Evolutionary conservation across 768 basidiomycete species (phyloP), one percentile per base, ranked within the genome.

Genomic region (Podaxis sp.): DNA sequence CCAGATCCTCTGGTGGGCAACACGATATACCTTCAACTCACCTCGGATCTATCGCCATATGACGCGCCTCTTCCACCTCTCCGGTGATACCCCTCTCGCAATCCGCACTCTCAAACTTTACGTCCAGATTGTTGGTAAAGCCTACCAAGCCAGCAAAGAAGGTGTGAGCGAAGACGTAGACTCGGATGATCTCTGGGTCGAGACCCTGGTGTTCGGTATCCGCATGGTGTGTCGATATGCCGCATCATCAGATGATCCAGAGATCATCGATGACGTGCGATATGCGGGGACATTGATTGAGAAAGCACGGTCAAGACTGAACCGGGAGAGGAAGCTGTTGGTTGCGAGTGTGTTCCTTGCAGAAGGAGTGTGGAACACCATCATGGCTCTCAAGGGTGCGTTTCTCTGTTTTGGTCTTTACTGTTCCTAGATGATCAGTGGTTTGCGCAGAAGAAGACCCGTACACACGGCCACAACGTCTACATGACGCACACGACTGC

Each of bases 1-100:
- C 54, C 36, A 91, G 90, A 82, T 93, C 21, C 80, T 98, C 1
- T 96, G 93, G 90, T 95, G 93, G 93, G 90, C 93, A 0, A 95
- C 93, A 7, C 86, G 89, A 21, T 82, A 95, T 21, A 98, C 96
- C 0, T 97, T 98, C 79, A 95, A 97, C 69, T 95, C 92, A 0
- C 89, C 89, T 62, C 84, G 87, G 7, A 76, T 98, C 6, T 82
- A 92, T 57, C 87, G 95, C 0, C 91, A 97, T 71, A 87, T 98
- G 79, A 85, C 86, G 28, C 85, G 89, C 1, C 73, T 95, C 1
- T 73, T 91, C 14, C 83, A 85, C 60, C 80, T 84, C 11, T 78
- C 82, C 0, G 85, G 84, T 7, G 87, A 88, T 64, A 72, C 74
- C 2, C 70, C 77, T 16, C 80, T 93, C 3, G 89, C 92, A 2